These are phyloP conservation scores for Hypoxylon sp. DNA, from an alignment of 2,329 filamentous ascomycete genomes.

Conservation along the genomic window DNA sequence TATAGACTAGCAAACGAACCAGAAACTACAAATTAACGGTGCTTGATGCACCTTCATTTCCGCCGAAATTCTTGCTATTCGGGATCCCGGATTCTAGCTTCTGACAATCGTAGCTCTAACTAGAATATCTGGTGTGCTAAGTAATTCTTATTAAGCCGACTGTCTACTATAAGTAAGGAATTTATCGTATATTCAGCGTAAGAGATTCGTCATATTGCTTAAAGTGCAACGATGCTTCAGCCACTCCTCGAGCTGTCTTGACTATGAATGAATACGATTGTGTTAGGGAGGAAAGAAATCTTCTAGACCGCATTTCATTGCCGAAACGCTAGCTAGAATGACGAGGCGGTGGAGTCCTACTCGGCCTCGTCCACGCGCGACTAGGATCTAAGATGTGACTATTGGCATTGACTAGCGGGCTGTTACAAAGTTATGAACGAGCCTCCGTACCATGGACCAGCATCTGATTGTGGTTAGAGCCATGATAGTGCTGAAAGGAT, in stretches of 20 bases:
- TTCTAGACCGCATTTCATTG: slow-evolving; percentile 37
- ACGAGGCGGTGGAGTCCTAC: slow-evolving; percentile 40
- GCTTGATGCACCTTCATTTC: slow-evolving; percentile 27
- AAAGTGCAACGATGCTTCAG: neutral
- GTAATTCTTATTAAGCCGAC: slow-evolving; percentile 14
- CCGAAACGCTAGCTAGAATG: slow-evolving; percentile 40
- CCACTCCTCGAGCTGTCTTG: slow-evolving; percentile 6
- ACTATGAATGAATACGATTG: slow-evolving; percentile 14
- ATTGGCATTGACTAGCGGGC: slow-evolving; percentile 35
- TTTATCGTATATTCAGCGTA: slow-evolving; percentile 16
- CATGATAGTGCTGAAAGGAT: slow-evolving; percentile 18
- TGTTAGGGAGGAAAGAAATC: slow-evolving; percentile 24
- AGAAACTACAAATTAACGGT: slow-evolving; percentile 23
- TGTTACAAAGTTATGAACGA: slow-evolving; percentile 34
- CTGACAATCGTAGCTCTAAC: slow-evolving; percentile 13
- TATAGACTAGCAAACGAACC: slow-evolving; percentile 28
- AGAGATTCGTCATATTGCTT: slow-evolving; percentile 23
- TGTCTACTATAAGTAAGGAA: neutral
- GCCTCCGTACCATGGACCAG: slow-evolving; percentile 17
- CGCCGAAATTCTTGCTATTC: slow-evolving; percentile 25
- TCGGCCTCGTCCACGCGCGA: slow-evolving; percentile 37
- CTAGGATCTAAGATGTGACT: slow-evolving; percentile 45
- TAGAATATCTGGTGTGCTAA: slow-evolving; percentile 2
- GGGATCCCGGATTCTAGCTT: slow-evolving; percentile 9
- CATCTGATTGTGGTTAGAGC: slow-evolving; percentile 20